Base-by-base conservation (phyloP, 108 stramenopile genomes). In the Fistulifera pelliculosa region DNA sequence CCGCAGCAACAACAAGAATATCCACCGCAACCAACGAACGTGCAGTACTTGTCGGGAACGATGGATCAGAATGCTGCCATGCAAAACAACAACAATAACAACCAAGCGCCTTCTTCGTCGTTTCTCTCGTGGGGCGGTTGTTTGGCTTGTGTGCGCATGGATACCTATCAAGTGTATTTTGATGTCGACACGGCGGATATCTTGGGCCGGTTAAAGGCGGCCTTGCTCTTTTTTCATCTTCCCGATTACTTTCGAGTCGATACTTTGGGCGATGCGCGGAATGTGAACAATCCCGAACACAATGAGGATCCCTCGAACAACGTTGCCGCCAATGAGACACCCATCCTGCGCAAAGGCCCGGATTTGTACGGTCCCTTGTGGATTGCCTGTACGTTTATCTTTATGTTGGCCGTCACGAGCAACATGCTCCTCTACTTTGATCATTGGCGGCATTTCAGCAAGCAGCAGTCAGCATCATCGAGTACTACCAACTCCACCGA, bases 341-440 rank as follows among this genome's bases (percentile, higher is more conserved):
- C 31, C 31, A 35, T 35, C 8, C 8, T 35, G 31, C 31, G 31
- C 47, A 91, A 84, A 41, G 85, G 84, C 39, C 83, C 89, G 0
- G 89, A 91, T 74, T 63, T 91, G 27, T 91, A 91, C 48, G 89
- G 89, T 44, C 89, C 89, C 14, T 54, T 83, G 43, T 91, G 89
- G 89, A 79, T 87, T 40, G 80, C 85, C 27, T 71, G 82, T 71
- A 81, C 85, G 2, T 68, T 91, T 12, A 75, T 85, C 11, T 87
- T 91, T 58, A 65, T 83, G 16, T 31, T 87, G 15, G 89, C 81
- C 17, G 85, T 91, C 6, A 57, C 56, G n/a, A 40, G 38, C 17
- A 57, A 57, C 56, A 24, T 44, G 21, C 14, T 23, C 4, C 41
- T n/a, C 19, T 54, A 54, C 35, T 54, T 31, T 15, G 19, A 38